Evolutionary conservation across 2,329 filamentous ascomycete species (phyloP), one percentile per base, ranked within the genome.

Genomic region (Colletotrichum gigasporum): DNA sequence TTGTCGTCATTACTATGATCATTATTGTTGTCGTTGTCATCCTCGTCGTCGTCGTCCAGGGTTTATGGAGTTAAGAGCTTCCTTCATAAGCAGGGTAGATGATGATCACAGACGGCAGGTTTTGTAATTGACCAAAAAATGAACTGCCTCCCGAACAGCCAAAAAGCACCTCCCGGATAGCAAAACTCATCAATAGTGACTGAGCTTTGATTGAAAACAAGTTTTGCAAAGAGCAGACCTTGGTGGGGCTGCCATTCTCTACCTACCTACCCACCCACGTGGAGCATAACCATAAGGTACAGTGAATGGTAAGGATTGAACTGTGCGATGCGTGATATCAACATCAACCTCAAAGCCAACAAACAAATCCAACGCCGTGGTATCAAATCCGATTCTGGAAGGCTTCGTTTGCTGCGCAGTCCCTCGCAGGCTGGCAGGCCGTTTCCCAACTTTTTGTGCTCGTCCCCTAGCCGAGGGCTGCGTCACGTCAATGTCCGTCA

Each of bases 381-480:
- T 63, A 63, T 60, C 54, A 60, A 56, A 45, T 37, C 41, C 28
- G 30, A 30, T 14, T n/a, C 41, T 57, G 20, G 18, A n/a, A 63
- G 14, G 37, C 6, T 12, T 28, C 14, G 30, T 34, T 9, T 11
- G 18, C 39, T 41, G 18, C 41, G n/a, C 30, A 11, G 9, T 26
- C 20, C 26, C 26, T 30, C n/a, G n/a, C 18, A n/a, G 12, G 14
- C 28, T 28, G 20, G 11, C 9, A 10, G 34, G 11, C 16, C 5
- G 34, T 20, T 22, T 35, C 18, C 32, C 39, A 18, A 24, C 5
- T 32, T 22, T 42, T 56, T 22, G 11, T 42, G 5, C 12, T 24
- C 26, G 5, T 35, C 20, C n/a, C 14, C 5, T 35, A n/a, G 5
- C 12, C 32, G 9, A 32, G 10, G 12, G 35, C 9, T 35, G 28